Evolutionary conservation across 805 yeast species (phyloP), one percentile per base, ranked within the genome.

Genomic region (Yarrowia sp.): DNA sequence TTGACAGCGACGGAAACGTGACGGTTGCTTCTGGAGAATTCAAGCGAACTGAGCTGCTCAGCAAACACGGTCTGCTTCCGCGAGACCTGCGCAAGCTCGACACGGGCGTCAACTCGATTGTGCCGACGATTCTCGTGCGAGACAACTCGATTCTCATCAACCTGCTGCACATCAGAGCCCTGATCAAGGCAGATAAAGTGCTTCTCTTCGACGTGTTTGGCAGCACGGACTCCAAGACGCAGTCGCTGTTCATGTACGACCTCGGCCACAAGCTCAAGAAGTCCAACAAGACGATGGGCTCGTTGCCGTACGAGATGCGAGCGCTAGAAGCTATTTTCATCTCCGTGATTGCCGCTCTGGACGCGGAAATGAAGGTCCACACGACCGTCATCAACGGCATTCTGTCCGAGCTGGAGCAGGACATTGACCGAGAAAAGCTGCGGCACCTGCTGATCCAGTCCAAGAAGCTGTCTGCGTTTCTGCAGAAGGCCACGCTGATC

Each of bases 1-100:
- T 94, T 66, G 91, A 92, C 68, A 65, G 69, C 3, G 71, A 77
- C 2, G 97, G 98, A 0, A 80, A 84, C 41, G 84, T 89, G 22
- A 78, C 80, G 1, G 84, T 87, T 0, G 85, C 87, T 1, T 85
- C 93, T 1, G 80, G 84, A 46, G 88, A 85, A 68, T 84, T 87
- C 72, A 89, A 90, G 65, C 83, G 90, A 69, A 80, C 87, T 58
- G 85, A 84, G 61, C 81, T 93, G 64, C 78, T 93, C 9, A 78
- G 84, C 31, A 84, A 85, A 65, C 89, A 92, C 71, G 90, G 89
- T 12, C 73, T 93, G 24, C 83, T 88, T 63, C 97, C 98, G 0
- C 78, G 99, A 72, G 99, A 93, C 72, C 76, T 93, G 66, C 78
- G 99, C 19, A 93, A 92, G 70, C 86, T 93, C 60, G 98, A 93